These are phyloP conservation scores for Exophiala sp. DNA, from an alignment of 2,329 filamentous ascomycete genomes.

Conservation along the genomic window DNA sequence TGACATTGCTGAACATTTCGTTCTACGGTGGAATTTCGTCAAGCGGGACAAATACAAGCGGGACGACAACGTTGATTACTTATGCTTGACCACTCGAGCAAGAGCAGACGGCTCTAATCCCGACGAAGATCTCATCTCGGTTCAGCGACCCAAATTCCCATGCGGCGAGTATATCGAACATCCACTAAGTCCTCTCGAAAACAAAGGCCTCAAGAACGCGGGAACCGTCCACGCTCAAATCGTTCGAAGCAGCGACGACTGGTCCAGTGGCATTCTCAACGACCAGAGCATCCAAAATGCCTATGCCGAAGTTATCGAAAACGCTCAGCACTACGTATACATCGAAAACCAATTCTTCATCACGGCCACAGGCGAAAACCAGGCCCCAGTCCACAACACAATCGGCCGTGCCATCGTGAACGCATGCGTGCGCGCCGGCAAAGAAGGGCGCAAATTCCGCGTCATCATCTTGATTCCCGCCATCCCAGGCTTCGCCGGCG, in stretches of 20 bases:
- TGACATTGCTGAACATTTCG: slow-evolving; percentile 93
- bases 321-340: slow-evolving; percentile 89
- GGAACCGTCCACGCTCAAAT: slow-evolving; percentile 80
- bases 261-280: slow-evolving; percentile 84
- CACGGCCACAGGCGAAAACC: slow-evolving; percentile 85
- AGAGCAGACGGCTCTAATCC: slow-evolving; percentile 46
- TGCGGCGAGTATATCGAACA: slow-evolving; percentile 85
- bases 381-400: slow-evolving; percentile 79
- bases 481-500: slow-evolving; percentile 90
- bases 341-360: slow-evolving; percentile 99
- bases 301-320: slow-evolving; percentile 78
- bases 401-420: slow-evolving; percentile 89
- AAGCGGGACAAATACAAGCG: slow-evolving; percentile 98
- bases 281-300: slow-evolving; percentile 87
- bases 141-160: slow-evolving; percentile 84
- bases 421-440: slow-evolving; percentile 73
- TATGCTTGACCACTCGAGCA: slow-evolving; percentile 71
- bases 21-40: slow-evolving; percentile 92
- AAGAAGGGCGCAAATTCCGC: slow-evolving; percentile 81
- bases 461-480: slow-evolving; percentile 88
- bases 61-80: slow-evolving; percentile 77
- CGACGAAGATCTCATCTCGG: slow-evolving; percentile 80
- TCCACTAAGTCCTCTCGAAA: slow-evolving; percentile 65
- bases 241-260: slow-evolving; percentile 86
- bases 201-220: slow-evolving; percentile 60